Percentiles rank a stretch among this genome's conserved stretches.
Evolutionary conservation across 768 basidiomycete species (phyloP).

Genomic region (Amanita thiersii): DNA sequence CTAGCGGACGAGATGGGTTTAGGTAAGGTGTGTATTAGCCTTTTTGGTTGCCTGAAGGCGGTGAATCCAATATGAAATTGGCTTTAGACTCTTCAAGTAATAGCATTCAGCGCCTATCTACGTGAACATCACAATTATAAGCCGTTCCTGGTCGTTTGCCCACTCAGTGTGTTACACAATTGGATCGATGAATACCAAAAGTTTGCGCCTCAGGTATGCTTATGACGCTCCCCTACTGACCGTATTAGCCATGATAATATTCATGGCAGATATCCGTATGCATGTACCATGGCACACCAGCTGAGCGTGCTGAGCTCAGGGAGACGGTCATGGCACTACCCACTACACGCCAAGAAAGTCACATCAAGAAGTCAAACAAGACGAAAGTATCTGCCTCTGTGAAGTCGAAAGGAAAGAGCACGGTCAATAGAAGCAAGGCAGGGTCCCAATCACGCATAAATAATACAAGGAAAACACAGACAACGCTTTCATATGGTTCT

Average conservation of each 20-base stretch:
- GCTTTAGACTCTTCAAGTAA: slow-evolving; percentile 83
- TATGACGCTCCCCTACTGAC: slow-evolving; percentile 3
- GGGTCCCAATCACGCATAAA: slow-evolving; percentile 10
- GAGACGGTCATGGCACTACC: slow-evolving; percentile 44
- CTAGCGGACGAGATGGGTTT: slow-evolving; percentile 93
- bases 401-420: slow-evolving; percentile 7
- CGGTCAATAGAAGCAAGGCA: slow-evolving; percentile 10
- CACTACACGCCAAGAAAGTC: slow-evolving; percentile 10
- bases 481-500: slow-evolving; percentile 11
- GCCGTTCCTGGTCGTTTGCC: slow-evolving; percentile 86
- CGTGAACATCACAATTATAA: slow-evolving; percentile 61
- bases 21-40: slow-evolving; percentile 52
- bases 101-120: slow-evolving; percentile 88
- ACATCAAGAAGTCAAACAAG: neutral
- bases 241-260: neutral
- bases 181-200: slow-evolving; percentile 82
- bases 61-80: slow-evolving; percentile 9
- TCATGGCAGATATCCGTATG: slow-evolving; percentile 71
- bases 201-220: slow-evolving; percentile 69
- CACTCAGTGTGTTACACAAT: slow-evolving; percentile 88
- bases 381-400: too few species aligned
- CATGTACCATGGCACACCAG: slow-evolving; percentile 84
- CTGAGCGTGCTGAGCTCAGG: slow-evolving; percentile 75
- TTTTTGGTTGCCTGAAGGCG: neutral
- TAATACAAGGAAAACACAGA: slow-evolving; percentile 6